phyloP scores from a whole-genome alignment of 441 rosid species.

The Corymbia calophylla region DNA sequence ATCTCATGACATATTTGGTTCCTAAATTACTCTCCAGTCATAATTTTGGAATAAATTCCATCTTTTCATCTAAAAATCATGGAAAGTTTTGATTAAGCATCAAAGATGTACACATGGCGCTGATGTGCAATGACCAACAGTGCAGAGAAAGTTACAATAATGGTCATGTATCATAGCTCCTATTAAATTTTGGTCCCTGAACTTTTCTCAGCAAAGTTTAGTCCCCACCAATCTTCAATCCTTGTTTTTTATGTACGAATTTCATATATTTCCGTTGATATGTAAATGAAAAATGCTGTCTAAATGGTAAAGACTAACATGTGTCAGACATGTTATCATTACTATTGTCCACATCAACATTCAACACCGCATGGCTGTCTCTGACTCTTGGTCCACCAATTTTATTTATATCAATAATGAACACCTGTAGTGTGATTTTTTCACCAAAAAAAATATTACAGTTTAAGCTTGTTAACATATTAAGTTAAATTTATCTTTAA shows the following conservation, averaged over 20 bases:
- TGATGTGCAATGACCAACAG: neutral
- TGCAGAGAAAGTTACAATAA: neutral
- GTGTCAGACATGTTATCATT: neutral
- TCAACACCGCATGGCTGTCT: neutral
- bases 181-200: neutral
- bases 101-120: neutral
- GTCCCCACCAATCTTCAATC: neutral
- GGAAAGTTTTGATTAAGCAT: neutral
- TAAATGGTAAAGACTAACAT: neutral
- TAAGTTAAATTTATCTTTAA: too few relatives aligned
- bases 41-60: neutral
- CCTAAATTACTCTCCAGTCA: neutral
- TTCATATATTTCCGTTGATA: neutral
- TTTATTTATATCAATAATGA: neutral
- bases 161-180: neutral
- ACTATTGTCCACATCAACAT: neutral
- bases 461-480: too few relatives aligned
- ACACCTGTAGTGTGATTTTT: neutral
- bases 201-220: neutral
- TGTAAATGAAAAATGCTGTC: neutral
- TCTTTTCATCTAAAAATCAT: neutral
- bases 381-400: neutral
- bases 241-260: neutral
- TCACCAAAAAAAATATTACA: too few relatives aligned
- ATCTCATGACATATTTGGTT: neutral